Conservation (phyloP, 805 yeast genomes). For the Sugiyamaella chiloensis region DNA sequence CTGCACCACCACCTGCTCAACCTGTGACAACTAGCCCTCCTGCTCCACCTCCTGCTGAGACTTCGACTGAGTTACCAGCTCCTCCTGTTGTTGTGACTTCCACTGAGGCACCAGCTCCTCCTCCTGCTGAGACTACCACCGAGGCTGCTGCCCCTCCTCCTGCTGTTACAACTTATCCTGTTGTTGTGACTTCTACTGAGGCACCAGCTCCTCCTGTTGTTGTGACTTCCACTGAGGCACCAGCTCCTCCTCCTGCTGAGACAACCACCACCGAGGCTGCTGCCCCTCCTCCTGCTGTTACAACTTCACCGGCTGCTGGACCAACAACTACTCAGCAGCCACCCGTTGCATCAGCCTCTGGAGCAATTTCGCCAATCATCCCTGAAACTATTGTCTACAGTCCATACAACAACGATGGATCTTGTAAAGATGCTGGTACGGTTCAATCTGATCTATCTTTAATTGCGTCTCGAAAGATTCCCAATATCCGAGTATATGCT, state of each 20-base stretch:
- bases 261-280: constrained; percentile 24
- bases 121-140: constrained; percentile 7
- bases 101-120: constrained; percentile 31
- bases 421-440: constrained; percentile 58
- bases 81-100: constrained; percentile 31
- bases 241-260: constrained; percentile 23
- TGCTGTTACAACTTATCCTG: constrained; percentile 28
- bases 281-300: constrained; percentile 28
- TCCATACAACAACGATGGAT: constrained; percentile 67
- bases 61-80: constrained; percentile 27
- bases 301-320: constrained; percentile 28
- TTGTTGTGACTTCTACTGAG: constrained; percentile 29
- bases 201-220: constrained; percentile 5
- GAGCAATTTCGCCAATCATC: constrained; percentile 18
- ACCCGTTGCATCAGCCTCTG: constrained; percentile 4
- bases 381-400: constrained; percentile 36
- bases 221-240: constrained; percentile 22
- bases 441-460: constrained; percentile 57
- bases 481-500: constrained; percentile 73
- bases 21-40: background rate
- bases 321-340: constrained; percentile 21
- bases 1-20: constrained; percentile 23
- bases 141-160: constrained; percentile 11
- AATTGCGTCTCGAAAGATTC: constrained; percentile 61
- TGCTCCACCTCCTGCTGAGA: constrained; percentile 4